Conservation (phyloP, 148 eudicot species). For the Pouteria glomerata region DNA sequence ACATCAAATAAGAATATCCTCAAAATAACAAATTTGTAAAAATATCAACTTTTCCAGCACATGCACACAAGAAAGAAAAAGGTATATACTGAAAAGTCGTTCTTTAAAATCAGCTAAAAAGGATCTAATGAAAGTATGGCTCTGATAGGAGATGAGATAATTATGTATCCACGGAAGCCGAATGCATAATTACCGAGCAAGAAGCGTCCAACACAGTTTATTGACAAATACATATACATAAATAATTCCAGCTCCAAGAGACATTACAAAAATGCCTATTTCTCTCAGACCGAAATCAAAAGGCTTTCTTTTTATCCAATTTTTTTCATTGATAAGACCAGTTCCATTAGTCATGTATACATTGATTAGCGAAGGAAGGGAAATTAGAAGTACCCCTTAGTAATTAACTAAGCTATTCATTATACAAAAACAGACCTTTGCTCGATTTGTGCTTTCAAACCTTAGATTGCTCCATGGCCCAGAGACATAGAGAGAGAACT, state of each 20-base stretch:
- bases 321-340: not conserved
- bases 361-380: not conserved
- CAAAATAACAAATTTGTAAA: too few relatives aligned
- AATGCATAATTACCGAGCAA: not conserved
- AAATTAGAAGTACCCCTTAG: not conserved
- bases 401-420: not conserved
- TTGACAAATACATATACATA: too few relatives aligned
- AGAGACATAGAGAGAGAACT: not conserved
- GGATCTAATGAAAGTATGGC: not conserved
- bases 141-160: not conserved
- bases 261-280: not conserved
- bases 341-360: not conserved
- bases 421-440: not conserved
- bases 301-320: not conserved
- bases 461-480: slow-evolving; percentile 11
- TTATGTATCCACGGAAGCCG: not conserved
- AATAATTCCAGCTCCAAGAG: not conserved
- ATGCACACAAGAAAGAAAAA: not conserved
- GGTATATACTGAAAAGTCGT: not conserved
- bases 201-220: not conserved
- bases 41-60: too few relatives aligned
- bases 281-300: not conserved
- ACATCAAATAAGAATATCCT: too few relatives aligned
- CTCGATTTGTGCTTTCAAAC: slow-evolving; percentile 2
- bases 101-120: not conserved